These are phyloP conservation scores for Eragrostis curvula DNA, from an alignment of 176 grass and related monocot genomes.

Conservation along the genomic window DNA sequence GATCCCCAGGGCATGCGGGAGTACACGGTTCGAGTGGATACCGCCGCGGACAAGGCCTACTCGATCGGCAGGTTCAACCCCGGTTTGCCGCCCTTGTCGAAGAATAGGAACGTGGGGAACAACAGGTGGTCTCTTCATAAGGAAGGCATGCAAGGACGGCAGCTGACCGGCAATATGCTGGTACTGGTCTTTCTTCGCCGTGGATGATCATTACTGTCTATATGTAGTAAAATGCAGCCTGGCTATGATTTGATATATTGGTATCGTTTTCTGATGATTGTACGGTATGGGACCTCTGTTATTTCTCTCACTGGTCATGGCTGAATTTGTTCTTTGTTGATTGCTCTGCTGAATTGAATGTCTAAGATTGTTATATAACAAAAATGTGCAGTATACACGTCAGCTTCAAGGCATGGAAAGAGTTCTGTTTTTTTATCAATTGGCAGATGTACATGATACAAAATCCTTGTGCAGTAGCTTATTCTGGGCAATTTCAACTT, in stretches of 20 bases:
- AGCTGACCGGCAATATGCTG: conserved; percentile 63
- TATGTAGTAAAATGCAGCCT: neutral
- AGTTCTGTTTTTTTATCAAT: neutral
- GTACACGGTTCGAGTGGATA: conserved; percentile 63
- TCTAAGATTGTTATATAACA: neutral
- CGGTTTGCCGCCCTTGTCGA: conserved; percentile 67
- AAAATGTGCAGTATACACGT: neutral
- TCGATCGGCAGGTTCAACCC: conserved; percentile 69
- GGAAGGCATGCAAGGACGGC: conserved; percentile 67
- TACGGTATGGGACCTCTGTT: neutral
- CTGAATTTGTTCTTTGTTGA: no score
- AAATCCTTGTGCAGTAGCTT: conserved; percentile 11
- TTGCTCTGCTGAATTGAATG: conserved; percentile 2
- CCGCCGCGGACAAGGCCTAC: conserved; percentile 52
- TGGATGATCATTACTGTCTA: neutral
- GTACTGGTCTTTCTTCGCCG: conserved; percentile 42
- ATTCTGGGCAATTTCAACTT: conserved; percentile 5
- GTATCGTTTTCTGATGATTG: neutral
- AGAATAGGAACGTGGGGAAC: conserved; percentile 61
- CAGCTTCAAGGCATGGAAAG: neutral
- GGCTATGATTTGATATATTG: neutral
- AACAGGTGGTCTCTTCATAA: conserved; percentile 79
- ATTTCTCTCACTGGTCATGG: neutral
- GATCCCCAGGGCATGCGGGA: conserved; percentile 50
- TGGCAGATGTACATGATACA: conserved; percentile 24